A percentile compares a stretch with the other conserved stretches of the same genome.
Evolutionary conservation across 306 rosid genomes (phyloP).

Genomic region (Cicer chorassanicum): DNA sequence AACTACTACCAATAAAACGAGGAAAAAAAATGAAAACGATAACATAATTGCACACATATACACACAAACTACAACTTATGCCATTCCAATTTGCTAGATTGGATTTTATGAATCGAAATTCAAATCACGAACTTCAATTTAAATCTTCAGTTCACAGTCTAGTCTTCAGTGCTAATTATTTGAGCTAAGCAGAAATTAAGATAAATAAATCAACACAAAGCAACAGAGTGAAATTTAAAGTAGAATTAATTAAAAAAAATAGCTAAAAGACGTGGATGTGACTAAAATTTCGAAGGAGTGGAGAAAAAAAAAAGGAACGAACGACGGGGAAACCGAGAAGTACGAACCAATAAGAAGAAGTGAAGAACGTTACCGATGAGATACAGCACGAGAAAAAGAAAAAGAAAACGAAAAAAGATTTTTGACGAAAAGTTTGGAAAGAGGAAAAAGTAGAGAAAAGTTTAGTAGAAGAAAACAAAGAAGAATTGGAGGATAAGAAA

Average conservation of each 20-base stretch:
- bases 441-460: neutral
- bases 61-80: neutral
- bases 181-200: conserved; percentile 20
- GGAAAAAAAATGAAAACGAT: neutral
- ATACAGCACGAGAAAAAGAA: neutral
- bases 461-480: neutral
- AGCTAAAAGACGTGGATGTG: neutral
- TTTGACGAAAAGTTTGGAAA: neutral
- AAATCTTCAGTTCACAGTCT: neutral
- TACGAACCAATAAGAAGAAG: conserved; percentile 4
- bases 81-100: conserved; percentile 1
- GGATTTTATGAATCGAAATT: neutral
- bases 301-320: neutral
- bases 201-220: neutral
- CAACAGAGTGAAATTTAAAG: neutral
- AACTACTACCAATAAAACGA: neutral
- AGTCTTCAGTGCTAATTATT: neutral
- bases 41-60: neutral
- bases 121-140: neutral
- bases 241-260: neutral
- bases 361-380: neutral
- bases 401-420: neutral
- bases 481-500: conserved; percentile 19
- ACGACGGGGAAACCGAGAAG: neutral
- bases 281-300: neutral